Conservation (phyloP, 2,329 filamentous ascomycete genomes). For the Exserohilum turcica region DNA sequence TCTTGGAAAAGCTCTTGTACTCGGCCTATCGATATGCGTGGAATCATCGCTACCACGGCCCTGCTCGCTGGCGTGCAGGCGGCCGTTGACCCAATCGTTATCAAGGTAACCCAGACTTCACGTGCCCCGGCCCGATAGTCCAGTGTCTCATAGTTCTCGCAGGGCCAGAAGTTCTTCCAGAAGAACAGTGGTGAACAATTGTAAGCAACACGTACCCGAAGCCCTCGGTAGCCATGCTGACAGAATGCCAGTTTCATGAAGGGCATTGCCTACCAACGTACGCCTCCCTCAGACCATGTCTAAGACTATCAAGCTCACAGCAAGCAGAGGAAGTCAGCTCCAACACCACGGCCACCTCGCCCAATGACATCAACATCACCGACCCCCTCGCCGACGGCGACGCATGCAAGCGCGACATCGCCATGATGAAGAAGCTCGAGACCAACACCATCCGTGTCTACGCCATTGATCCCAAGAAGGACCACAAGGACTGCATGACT, state of each 20-base stretch:
- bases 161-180: constrained; percentile 90
- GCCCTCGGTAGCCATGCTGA: constrained; percentile 18
- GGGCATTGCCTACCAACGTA: constrained; percentile 89
- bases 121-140: constrained; percentile 2
- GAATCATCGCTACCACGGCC: constrained; percentile 56
- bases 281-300: constrained; percentile 6
- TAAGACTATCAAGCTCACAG: constrained; percentile 12
- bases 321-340: constrained; percentile 62
- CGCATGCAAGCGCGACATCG: constrained; percentile 82
- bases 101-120: constrained; percentile 62
- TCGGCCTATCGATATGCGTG: constrained; percentile 58
- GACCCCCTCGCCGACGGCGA: constrained; percentile 79
- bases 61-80: constrained; percentile 59
- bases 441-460: constrained; percentile 94
- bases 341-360: constrained; percentile 59
- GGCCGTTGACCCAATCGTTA: constrained; percentile 67
- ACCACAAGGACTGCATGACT: constrained; percentile 86
- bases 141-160: constrained; percentile 47
- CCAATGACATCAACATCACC: constrained; percentile 62
- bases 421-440: constrained; percentile 74
- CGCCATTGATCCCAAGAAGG: constrained; percentile 77
- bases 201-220: constrained; percentile 16
- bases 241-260: constrained; percentile 70
- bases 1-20: constrained; percentile 33
- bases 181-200: constrained; percentile 78